Evolutionary conservation across 2,329 filamentous ascomycete species (phyloP).

Genomic region (Trichoderma afroharzianum): DNA sequence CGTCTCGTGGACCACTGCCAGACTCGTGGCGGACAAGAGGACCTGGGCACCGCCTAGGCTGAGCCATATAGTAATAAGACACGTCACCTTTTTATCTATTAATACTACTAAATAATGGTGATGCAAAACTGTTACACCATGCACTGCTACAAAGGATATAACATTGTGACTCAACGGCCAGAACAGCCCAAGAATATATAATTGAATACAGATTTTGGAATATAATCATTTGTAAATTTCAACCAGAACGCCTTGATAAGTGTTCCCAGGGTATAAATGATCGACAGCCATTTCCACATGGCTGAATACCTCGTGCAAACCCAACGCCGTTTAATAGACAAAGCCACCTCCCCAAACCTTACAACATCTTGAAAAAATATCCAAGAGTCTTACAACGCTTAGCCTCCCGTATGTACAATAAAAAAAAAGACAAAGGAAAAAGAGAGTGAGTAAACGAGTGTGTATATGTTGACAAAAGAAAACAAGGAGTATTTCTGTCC

Average conservation of each 20-base stretch:
- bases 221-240: background rate
- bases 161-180: background rate
- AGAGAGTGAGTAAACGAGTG: background rate
- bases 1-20: constrained; percentile 50
- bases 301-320: background rate
- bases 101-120: background rate
- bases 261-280: constrained; percentile 7
- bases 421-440: background rate
- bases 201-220: background rate
- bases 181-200: background rate
- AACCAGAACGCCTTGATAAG: background rate
- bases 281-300: background rate
- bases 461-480: background rate
- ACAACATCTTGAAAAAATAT: background rate
- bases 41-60: constrained; percentile 59
- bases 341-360: background rate
- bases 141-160: background rate
- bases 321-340: background rate
- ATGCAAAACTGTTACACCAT: background rate
- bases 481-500: background rate
- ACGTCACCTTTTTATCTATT: background rate
- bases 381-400: background rate
- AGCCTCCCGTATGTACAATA: background rate
- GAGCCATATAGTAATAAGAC: constrained; percentile 21
- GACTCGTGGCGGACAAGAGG: constrained; percentile 64